Conservation (phyloP, 805 yeast species). For the Cyberlindnera mycetangii region DNA sequence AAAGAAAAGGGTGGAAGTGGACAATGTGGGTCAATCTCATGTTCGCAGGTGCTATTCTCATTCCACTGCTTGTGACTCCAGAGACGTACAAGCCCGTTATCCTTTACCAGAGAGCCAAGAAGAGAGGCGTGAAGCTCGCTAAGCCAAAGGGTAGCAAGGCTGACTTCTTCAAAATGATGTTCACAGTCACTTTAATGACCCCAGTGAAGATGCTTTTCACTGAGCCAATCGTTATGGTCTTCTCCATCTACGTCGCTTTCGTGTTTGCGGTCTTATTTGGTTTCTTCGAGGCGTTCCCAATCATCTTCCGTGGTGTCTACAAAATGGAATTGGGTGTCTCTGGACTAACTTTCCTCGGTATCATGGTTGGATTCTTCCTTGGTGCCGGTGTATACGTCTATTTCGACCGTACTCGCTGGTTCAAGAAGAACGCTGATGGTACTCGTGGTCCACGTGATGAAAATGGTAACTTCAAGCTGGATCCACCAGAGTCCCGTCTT, state of each 20-base stretch:
- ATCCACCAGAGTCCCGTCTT: constrained; percentile 60
- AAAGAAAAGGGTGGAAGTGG: constrained; percentile 66
- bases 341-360: constrained; percentile 69
- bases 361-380: constrained; percentile 60
- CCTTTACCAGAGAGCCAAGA: constrained; percentile 54
- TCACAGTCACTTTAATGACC: constrained; percentile 51
- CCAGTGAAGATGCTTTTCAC: constrained; percentile 67
- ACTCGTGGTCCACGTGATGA: constrained; percentile 49
- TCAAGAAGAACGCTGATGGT: constrained; percentile 61
- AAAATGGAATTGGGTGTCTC: constrained; percentile 56
- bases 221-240: constrained; percentile 73
- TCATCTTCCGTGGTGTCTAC: constrained; percentile 66
- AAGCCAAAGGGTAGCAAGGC: constrained; percentile 33
- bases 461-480: constrained; percentile 48
- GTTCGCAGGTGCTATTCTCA: constrained; percentile 53
- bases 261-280: constrained; percentile 77
- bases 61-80: constrained; percentile 49
- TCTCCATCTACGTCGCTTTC: constrained; percentile 69
- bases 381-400: constrained; percentile 53
- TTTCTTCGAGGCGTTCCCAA: constrained; percentile 76
- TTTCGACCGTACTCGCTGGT: constrained; percentile 47
- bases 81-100: constrained; percentile 73
- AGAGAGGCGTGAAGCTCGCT: constrained; percentile 52
- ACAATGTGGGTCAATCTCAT: constrained; percentile 68
- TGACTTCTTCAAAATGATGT: constrained; percentile 42